Percentiles rank a stretch among this genome's conserved stretches.
These are phyloP conservation scores for Mycena polygramma DNA, from an alignment of 768 basidiomycete genomes.

Conservation along the genomic window DNA sequence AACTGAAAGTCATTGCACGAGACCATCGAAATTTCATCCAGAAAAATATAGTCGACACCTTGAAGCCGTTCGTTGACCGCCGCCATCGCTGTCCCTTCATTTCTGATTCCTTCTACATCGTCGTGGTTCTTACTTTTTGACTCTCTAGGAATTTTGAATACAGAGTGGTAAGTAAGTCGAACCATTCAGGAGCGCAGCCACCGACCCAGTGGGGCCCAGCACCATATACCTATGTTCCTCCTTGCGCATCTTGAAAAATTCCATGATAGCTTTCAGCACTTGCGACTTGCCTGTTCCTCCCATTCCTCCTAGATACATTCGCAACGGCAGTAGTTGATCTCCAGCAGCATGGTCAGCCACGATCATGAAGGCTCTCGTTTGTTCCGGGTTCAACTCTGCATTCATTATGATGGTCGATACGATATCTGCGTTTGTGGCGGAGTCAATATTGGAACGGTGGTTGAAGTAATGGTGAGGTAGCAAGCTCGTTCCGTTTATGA, in stretches of 20 bases:
- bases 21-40: not conserved
- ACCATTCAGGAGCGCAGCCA: too few relatives aligned
- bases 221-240: too few relatives aligned
- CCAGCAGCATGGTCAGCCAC: not conserved
- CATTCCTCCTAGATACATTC: not conserved
- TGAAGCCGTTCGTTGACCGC: not conserved
- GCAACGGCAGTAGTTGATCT: not conserved
- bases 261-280: too few relatives aligned
- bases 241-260: too few relatives aligned
- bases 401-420: not conserved
- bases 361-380: not conserved
- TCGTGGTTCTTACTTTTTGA: too few relatives aligned
- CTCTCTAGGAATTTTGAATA: too few relatives aligned
- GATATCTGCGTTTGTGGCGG: not conserved
- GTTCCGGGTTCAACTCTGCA: not conserved
- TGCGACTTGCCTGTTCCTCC: not conserved
- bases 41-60: not conserved
- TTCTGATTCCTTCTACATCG: not conserved
- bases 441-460: not conserved
- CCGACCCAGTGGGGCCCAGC: too few relatives aligned
- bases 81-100: not conserved
- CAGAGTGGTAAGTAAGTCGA: too few relatives aligned
- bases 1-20: not conserved
- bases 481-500: not conserved
- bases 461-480: not conserved